Evolutionary conservation across 768 basidiomycete genomes (phyloP).

Genomic region (Leucocoprinus leucothites): DNA sequence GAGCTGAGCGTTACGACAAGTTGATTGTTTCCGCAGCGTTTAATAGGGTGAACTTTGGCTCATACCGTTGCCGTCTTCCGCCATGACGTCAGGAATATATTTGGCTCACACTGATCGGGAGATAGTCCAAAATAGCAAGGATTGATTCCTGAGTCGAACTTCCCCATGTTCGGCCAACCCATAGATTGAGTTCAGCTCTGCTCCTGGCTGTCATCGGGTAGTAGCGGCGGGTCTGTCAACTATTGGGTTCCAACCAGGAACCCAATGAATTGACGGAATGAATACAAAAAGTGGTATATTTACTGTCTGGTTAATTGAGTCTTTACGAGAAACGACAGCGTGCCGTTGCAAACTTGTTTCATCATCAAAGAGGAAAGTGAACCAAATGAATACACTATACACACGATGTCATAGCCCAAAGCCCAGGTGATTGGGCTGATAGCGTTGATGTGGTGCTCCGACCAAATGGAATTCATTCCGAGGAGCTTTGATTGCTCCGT

Average conservation of each 20-base stretch:
- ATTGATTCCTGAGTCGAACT: neutral
- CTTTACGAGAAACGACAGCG: neutral
- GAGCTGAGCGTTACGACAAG: neutral
- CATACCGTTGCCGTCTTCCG: neutral
- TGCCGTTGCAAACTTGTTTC: neutral
- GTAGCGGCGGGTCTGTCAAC: too few relatives aligned
- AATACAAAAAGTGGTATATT: too few relatives aligned
- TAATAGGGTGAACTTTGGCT: neutral
- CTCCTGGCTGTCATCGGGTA: too few relatives aligned
- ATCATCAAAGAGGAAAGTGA: neutral
- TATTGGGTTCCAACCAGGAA: too few relatives aligned
- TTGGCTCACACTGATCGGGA: neutral
- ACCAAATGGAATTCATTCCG: too few relatives aligned
- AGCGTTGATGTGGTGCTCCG: too few relatives aligned
- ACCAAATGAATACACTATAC: neutral
- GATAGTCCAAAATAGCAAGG: slow-evolving; percentile 1
- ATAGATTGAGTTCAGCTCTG: neutral
- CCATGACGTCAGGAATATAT: slow-evolving; percentile 9
- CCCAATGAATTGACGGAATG: too few relatives aligned
- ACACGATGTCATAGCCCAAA: too few relatives aligned
- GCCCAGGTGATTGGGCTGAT: too few relatives aligned
- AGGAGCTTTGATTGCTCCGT: too few relatives aligned
- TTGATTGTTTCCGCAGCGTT: neutral
- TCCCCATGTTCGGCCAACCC: too few relatives aligned
- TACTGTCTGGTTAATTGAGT: neutral